Base-by-base conservation (phyloP, 768 basidiomycete genomes). In the Leccinellum luteum region DNA sequence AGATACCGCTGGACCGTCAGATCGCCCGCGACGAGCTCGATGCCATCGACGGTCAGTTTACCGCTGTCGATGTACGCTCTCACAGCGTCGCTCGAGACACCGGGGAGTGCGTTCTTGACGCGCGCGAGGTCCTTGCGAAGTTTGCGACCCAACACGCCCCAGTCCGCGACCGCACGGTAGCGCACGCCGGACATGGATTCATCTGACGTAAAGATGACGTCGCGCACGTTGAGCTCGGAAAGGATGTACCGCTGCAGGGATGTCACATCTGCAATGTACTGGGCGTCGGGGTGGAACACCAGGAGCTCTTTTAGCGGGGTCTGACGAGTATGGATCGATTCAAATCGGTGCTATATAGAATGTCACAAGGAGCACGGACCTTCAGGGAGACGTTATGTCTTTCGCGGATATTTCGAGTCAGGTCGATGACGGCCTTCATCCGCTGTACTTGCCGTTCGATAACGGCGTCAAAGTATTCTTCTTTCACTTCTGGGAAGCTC, bases 361-460 rank as follows among this genome's bases (percentile, higher is more conserved):
- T 5, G n/a, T 25, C 10, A 30, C 27, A 15, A 50, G 43, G 27
- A n/a, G 6, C 35, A 55, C 78, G 12, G 48, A 92, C 95, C 85
- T 98, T 98, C 65, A 96, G 80, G 6, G 92, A 92, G 44, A 98
- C 71, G 52, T 84, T 91, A 69, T 92, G 85, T 65, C 83, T 84
- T 70, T 98, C 94, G 48, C 97, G 89, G 61, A 98, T 81, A 64
- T 87, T 86, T 59, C 97, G 84, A 6, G 89, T 87, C 61, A 99
- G 78, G 52, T 98, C 94, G 62, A 98, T 98, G 70, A 99, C 89
- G 12, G 87, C 82, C 72, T 96, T 94, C 89, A 99, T 94, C 10
- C 94, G 85, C 73, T 89, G 83, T 23, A 98, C 92, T 75, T 97
- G 90, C 49, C 95, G 85, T 75, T 98, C 94, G 64, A 98, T 94